phyloP scores from a whole-genome alignment of 139 green algal species.

The Asterochloris erici region DNA sequence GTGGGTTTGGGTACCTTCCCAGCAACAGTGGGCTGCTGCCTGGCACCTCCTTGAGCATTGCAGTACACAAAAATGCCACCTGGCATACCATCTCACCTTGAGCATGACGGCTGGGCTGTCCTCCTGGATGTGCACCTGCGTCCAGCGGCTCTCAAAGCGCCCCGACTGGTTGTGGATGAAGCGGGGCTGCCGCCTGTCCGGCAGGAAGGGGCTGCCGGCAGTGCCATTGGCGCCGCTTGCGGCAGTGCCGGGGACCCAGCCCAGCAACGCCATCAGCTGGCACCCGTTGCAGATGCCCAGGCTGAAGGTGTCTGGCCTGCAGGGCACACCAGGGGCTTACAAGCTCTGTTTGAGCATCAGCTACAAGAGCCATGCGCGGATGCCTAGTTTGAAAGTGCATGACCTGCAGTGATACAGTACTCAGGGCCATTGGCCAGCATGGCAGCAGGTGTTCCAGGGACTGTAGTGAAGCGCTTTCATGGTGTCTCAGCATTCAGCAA shows the following conservation, averaged over 20 bases:
- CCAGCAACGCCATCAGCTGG: constrained; percentile 99
- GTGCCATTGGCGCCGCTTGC: no score
- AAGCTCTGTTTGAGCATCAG: no score
- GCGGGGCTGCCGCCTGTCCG: constrained; percentile 82
- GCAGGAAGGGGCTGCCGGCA: constrained; percentile 29
- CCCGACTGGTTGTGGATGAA: constrained; percentile 95
- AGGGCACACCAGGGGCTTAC: background rate
- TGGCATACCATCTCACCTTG: constrained; percentile 25
- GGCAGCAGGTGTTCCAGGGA: no score
- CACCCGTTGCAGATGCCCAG: constrained; percentile 99
- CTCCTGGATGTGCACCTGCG: constrained; percentile 70
- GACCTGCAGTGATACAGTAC: no score
- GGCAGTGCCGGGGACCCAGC: constrained; percentile 84
- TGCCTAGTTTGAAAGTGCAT: no score
- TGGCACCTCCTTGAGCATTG: background rate
- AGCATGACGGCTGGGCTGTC: constrained; percentile 85
- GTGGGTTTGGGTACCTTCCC: background rate
- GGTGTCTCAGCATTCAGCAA: no score
- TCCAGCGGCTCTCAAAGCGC: constrained; percentile 84
- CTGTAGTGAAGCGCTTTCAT: no score
- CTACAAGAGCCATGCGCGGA: no score
- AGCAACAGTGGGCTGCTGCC: background rate
- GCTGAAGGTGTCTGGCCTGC: constrained; percentile 84
- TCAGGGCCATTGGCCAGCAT: no score
- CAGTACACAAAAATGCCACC: background rate